These are phyloP conservation scores for Acer yangbiense DNA, from an alignment of 345 rosid species.

Conservation along the genomic window DNA sequence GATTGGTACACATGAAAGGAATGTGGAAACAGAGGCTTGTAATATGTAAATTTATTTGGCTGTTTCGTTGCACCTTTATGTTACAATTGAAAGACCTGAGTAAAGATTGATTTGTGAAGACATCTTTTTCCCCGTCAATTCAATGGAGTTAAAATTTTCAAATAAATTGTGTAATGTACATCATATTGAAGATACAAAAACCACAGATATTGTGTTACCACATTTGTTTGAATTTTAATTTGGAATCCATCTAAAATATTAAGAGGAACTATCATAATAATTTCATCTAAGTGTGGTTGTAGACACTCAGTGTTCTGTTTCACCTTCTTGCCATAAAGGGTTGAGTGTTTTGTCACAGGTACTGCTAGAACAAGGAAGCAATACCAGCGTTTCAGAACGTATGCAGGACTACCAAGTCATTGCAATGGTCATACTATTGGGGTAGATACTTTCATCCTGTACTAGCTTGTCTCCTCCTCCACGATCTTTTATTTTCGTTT, in stretches of 20 bases:
- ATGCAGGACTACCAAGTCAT: slow-evolving; percentile 80
- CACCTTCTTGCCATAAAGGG: background rate
- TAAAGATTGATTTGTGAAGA: no score
- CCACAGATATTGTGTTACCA: no score
- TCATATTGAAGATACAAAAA: background rate
- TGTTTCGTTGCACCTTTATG: background rate
- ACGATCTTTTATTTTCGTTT: background rate
- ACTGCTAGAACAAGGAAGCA: slow-evolving; percentile 61
- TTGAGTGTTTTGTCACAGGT: slow-evolving; percentile 42
- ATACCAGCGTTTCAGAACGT: slow-evolving; percentile 46
- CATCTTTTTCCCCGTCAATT: no score
- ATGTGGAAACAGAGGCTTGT: background rate
- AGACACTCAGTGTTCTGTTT: background rate
- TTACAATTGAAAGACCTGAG: background rate
- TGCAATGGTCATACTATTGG: slow-evolving; percentile 83
- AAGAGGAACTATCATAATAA: background rate
- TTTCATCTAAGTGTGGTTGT: background rate
- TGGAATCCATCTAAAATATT: background rate
- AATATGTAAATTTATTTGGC: background rate
- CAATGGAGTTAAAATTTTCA: no score
- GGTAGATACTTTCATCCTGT: slow-evolving; percentile 41
- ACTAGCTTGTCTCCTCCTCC: background rate
- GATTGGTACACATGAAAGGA: background rate
- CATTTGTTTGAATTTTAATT: background rate
- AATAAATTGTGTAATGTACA: background rate